Evolutionary conservation across 805 yeast species (phyloP).

Genomic region (Wickerhamomyces alni): DNA sequence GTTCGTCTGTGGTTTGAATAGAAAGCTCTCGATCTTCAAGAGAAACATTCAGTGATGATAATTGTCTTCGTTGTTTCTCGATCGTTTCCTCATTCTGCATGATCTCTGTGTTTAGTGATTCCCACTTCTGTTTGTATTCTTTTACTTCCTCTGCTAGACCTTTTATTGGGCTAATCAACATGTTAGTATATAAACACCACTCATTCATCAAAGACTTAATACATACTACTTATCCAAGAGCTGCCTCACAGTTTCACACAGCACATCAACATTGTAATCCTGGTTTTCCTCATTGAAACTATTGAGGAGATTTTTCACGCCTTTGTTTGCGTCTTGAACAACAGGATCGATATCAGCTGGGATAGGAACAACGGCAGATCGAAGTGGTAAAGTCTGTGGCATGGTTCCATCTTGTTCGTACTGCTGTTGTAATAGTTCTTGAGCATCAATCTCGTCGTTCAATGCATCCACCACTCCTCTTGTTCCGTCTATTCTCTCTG

Average conservation of each 20-base stretch:
- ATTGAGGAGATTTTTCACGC: slow-evolving; percentile 26
- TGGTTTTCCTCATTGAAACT: slow-evolving; percentile 27
- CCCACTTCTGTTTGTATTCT: slow-evolving; percentile 27
- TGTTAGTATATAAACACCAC: slow-evolving; percentile 1
- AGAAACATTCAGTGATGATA: slow-evolving; percentile 30
- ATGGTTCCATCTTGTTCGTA: slow-evolving; percentile 5
- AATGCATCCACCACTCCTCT: slow-evolving; percentile 30
- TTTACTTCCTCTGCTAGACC: slow-evolving; percentile 26
- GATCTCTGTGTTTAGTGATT: slow-evolving; percentile 31
- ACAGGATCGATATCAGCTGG: slow-evolving; percentile 14
- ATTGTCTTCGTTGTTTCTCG: slow-evolving; percentile 37
- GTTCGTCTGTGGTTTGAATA: not conserved
- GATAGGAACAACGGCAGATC: slow-evolving; percentile 17
- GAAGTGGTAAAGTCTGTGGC: not conserved
- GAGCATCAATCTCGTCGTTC: slow-evolving; percentile 28
- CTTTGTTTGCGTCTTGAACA: slow-evolving; percentile 16
- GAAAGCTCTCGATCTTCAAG: slow-evolving; percentile 15
- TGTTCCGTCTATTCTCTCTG: slow-evolving; percentile 48
- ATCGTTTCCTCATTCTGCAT: slow-evolving; percentile 36
- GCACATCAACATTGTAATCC: slow-evolving; percentile 34
- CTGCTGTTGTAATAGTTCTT: slow-evolving; percentile 24
- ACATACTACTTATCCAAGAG: slow-evolving; percentile 26
- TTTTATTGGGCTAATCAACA: slow-evolving; percentile 33
- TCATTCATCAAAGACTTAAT: too few relatives aligned
- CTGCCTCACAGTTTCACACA: slow-evolving; percentile 38